Evolutionary conservation across 805 yeast species (phyloP).

Genomic region (Suhomyces xylopsoci): DNA sequence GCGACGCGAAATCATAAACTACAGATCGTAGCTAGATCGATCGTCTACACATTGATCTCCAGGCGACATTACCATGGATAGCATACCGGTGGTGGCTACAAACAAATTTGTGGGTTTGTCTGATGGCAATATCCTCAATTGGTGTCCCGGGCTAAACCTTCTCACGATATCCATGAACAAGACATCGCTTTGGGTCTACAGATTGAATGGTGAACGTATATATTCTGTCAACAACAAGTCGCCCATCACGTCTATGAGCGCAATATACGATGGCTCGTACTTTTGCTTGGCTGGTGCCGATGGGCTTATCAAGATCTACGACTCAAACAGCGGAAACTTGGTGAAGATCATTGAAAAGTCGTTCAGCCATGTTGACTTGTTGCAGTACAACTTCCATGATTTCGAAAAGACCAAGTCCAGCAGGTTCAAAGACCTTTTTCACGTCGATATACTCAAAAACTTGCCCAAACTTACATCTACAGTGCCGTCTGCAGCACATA

Average conservation of each 20-base stretch:
- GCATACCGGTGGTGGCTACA: constrained; percentile 2
- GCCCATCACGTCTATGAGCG: constrained; percentile 28
- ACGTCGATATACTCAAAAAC: constrained; percentile 24
- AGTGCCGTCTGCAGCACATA: constrained; percentile 7
- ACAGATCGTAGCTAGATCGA: neutral
- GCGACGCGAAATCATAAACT: neutral
- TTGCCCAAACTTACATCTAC: constrained; percentile 36
- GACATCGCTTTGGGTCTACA: constrained; percentile 48
- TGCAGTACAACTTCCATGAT: constrained; percentile 17
- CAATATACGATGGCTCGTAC: constrained; percentile 35
- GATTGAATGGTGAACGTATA: constrained; percentile 52
- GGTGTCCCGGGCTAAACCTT: constrained; percentile 55
- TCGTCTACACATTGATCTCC: neutral
- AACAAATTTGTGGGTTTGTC: constrained; percentile 21
- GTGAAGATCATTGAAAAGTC: constrained; percentile 20
- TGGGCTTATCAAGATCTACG: constrained; percentile 41
- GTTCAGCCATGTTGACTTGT: constrained; percentile 16
- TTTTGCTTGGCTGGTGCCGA: constrained; percentile 47
- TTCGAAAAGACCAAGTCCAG: neutral
- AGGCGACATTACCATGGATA: neutral
- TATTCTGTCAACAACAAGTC: constrained; percentile 44
- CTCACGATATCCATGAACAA: constrained; percentile 51
- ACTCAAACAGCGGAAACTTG: constrained; percentile 45
- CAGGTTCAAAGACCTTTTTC: constrained; percentile 21
- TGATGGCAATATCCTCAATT: constrained; percentile 38